Conservation (phyloP, 345 rosid genomes). For the Syzygium grande region DNA sequence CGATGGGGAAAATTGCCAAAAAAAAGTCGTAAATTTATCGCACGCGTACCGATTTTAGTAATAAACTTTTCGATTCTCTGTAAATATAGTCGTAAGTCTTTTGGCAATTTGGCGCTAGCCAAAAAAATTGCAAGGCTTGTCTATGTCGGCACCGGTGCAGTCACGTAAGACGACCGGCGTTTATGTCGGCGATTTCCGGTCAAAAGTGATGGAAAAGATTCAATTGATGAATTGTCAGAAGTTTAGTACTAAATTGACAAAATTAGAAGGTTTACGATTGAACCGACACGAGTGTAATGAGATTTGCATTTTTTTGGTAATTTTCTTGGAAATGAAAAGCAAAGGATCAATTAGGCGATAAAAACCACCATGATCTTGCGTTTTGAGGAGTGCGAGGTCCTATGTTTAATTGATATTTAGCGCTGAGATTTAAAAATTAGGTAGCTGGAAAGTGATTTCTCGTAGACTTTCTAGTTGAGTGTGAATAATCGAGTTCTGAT, state of each 20-base stretch:
- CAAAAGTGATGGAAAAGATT: neutral
- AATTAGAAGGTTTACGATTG: neutral
- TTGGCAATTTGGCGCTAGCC: no score
- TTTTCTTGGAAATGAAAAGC: neutral
- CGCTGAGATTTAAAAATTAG: fast-evolving
- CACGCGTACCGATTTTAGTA: fast-evolving
- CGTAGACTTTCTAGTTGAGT: fast-evolving
- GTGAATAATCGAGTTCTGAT: fast-evolving
- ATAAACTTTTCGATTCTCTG: fast-evolving
- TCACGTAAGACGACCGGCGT: fast-evolving
- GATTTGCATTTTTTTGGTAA: no score
- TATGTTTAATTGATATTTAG: neutral
- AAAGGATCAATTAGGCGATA: neutral
- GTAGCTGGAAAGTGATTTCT: neutral
- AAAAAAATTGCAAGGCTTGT: neutral
- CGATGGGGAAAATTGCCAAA: neutral
- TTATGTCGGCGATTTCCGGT: fast-evolving
- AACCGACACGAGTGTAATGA: no score
- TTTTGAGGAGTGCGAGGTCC: neutral
- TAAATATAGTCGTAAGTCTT: no score
- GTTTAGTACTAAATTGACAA: fast-evolving
- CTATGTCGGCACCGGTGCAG: neutral
- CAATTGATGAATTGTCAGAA: fast-evolving
- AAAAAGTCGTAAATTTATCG: fast-evolving
- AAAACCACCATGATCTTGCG: neutral